A percentile compares a stretch with the other conserved stretches of the same genome.
These are phyloP conservation scores for Colletotrichum brevisporum DNA, from an alignment of 2,329 filamentous ascomycete species.

Conservation along the genomic window DNA sequence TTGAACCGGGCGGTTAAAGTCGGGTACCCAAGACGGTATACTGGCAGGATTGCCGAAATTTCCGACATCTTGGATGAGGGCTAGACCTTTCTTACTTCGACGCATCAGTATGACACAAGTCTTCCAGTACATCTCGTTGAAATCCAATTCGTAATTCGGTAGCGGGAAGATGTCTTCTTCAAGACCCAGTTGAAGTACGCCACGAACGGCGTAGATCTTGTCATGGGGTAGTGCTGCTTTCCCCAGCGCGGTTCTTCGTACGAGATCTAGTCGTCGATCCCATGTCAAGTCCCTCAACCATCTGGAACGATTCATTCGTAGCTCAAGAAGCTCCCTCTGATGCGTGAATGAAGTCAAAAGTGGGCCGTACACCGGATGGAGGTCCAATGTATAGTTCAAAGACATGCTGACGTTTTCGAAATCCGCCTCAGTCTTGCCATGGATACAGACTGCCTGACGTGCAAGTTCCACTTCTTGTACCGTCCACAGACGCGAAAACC, in stretches of 20 bases:
- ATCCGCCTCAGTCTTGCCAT: not conserved
- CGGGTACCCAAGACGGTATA: not conserved
- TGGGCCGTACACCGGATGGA: no score
- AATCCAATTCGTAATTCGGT: not conserved
- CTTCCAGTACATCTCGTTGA: not conserved
- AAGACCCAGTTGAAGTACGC: not conserved
- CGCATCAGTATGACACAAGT: not conserved
- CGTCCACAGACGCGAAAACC: not conserved
- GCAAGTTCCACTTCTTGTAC: not conserved
- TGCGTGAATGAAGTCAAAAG: not conserved
- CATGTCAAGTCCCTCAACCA: no score
- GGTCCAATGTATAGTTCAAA: no score
- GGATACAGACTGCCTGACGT: not conserved
- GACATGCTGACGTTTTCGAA: not conserved
- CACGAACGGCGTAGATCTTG: not conserved
- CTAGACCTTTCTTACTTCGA: not conserved
- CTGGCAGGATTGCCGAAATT: not conserved
- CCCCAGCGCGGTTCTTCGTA: not conserved
- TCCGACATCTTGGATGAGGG: not conserved
- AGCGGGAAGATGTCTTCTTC: not conserved
- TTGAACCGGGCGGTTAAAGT: not conserved
- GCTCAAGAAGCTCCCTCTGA: not conserved
- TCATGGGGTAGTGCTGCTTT: not conserved
- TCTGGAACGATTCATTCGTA: not conserved
- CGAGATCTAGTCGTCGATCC: not conserved